Conservation (phyloP, 345 rosid genomes). For the Syzygium oleosum region DNA sequence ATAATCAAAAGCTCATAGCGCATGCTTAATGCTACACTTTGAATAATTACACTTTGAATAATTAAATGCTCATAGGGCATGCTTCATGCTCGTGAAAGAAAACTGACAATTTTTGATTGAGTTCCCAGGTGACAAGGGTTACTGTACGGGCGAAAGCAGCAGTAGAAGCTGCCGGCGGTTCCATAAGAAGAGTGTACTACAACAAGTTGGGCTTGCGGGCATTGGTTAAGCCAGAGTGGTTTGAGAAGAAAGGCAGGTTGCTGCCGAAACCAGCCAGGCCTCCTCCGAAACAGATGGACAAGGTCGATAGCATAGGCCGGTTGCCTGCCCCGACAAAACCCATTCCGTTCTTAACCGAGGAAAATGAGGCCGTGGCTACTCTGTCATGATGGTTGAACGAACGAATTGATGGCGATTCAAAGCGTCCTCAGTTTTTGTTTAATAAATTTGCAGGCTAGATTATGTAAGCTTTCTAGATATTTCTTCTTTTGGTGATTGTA, state of each 20-base stretch:
- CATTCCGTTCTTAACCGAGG: conserved; percentile 48
- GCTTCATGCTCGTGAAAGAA: background rate
- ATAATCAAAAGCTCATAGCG: background rate
- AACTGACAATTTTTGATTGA: background rate
- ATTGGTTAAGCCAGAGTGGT: conserved; percentile 87
- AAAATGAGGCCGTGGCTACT: conserved; percentile 24
- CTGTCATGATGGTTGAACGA: background rate
- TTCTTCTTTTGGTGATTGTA: background rate
- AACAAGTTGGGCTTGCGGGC: conserved; percentile 83
- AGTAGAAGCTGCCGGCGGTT: conserved; percentile 88
- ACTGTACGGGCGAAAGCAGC: conserved; percentile 85
- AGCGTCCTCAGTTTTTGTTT: background rate
- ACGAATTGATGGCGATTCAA: background rate
- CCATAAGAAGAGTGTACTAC: conserved; percentile 86
- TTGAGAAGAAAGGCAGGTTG: conserved; percentile 90
- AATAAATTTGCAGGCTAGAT: background rate
- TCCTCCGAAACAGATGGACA: conserved; percentile 80
- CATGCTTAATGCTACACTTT: background rate
- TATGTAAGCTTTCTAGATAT: background rate
- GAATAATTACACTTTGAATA: background rate
- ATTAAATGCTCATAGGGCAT: background rate
- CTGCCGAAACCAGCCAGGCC: conserved; percentile 89
- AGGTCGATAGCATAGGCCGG: conserved; percentile 93
- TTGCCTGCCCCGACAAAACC: conserved; percentile 86
- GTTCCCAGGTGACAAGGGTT: conserved; percentile 70